Evolutionary conservation across 2,329 filamentous ascomycete genomes (phyloP).

Genomic region (Whalleya microplaca): DNA sequence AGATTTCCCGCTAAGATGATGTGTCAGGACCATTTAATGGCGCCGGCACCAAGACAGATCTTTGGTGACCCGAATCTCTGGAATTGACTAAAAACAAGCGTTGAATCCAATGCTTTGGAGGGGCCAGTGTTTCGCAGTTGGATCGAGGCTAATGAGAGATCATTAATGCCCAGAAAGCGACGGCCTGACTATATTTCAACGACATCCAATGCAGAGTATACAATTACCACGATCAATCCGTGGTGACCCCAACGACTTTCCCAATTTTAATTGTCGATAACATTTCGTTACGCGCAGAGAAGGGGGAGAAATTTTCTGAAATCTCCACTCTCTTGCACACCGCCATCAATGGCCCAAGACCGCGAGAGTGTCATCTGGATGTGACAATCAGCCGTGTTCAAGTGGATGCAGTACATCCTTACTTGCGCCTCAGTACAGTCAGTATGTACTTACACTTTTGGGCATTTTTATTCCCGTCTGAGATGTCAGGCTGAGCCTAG

Average conservation of each 20-base stretch:
- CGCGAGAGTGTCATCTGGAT: conserved; percentile 5
- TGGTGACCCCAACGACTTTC: neutral
- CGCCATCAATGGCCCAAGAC: conserved; percentile 20
- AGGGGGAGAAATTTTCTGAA: neutral
- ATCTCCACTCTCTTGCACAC: conserved; percentile 26
- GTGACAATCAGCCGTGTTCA: conserved; percentile 13
- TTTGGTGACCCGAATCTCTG: conserved; percentile 38
- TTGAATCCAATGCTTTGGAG: conserved; percentile 36
- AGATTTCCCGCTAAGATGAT: conserved; percentile 42
- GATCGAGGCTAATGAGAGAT: conserved; percentile 30
- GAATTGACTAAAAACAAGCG: conserved; percentile 42
- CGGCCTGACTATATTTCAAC: conserved; percentile 27
- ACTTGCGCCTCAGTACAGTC: neutral
- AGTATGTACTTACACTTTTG: neutral
- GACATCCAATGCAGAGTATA: conserved; percentile 14
- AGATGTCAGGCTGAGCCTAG: neutral
- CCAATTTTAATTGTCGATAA: neutral
- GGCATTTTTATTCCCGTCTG: neutral
- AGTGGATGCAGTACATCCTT: neutral
- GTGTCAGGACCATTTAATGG: conserved; percentile 40
- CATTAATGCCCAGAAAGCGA: conserved; percentile 27
- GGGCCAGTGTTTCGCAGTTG: conserved; percentile 32
- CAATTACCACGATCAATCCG: neutral
- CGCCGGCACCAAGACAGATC: conserved; percentile 35
- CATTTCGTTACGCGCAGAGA: neutral